Evolutionary conservation across 2,329 filamentous ascomycete species (phyloP), one percentile per base, ranked within the genome.

Genomic region (Pezicula radicicola): DNA sequence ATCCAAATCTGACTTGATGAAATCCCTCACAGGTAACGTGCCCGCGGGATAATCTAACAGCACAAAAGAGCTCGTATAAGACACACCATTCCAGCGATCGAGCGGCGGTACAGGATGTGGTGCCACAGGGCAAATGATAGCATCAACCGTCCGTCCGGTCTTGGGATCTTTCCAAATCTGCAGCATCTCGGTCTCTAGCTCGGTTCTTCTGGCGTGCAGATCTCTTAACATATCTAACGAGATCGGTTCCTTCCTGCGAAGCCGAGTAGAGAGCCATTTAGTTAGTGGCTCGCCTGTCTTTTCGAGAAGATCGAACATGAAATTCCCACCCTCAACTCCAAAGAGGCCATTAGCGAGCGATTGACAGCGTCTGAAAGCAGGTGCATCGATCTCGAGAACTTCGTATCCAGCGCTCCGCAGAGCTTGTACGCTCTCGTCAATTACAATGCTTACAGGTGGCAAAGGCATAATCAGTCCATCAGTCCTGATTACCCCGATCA

Each of bases 1-100:
- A 41, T 72, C 66, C 55, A 83, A 66, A 66, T 87, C 84, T 1
- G 59, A 62, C 48, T 74, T 68, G 0, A 54, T 63, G 47, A 84
- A 73, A 1, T 65, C 62, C 2, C 83, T 68, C 1, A 87, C 75
- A 0, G 83, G 83, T 1, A 87, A 55, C 0, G 65, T 67, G 0
- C 79, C 84, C 2, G 83, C 78, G 0, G 84, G 78, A 60, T 81
- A 84, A 62, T 88, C 84, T 19, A 87, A 65, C 50, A 87, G 60
- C 8, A 85, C 82, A 60, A 83, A 85, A 1, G 73, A 75, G 19
- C 74, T 78, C 1, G 83, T 85, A 61, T 87, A 87, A 51, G 81
- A 78, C 0, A 81, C 77, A 0, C 77, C 78, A 63, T 85, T 84
- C 68, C 81, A 87, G 2, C 75, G 70, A 67, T 88, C 84, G 50